Percentiles rank a stretch among this genome's conserved stretches.
These are phyloP conservation scores for Suillus alpinus DNA, from an alignment of 768 basidiomycete genomes.

Conservation along the genomic window DNA sequence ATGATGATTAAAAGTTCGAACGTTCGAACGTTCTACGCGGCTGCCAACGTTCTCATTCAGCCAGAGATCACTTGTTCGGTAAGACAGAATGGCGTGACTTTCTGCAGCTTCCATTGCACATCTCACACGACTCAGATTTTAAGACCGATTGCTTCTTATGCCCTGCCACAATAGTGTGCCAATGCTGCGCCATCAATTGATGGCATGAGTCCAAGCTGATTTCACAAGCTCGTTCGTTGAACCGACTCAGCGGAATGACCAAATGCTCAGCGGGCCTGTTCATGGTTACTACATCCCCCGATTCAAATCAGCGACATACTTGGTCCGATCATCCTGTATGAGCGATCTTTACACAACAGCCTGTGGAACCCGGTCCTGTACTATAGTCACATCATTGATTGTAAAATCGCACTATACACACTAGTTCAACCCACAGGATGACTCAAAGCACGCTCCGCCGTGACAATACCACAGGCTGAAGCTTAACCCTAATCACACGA, in stretches of 20 bases:
- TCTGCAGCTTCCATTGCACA: neutral
- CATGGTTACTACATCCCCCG: neutral
- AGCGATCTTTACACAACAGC: neutral
- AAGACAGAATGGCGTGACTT: neutral
- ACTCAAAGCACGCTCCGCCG: neutral
- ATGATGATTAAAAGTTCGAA: neutral
- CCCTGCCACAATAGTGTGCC: neutral
- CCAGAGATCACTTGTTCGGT: neutral
- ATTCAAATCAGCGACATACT: neutral
- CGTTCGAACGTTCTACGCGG: neutral
- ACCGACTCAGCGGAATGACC: neutral
- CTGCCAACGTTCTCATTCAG: neutral
- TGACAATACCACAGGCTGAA: neutral
- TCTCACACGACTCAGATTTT: neutral
- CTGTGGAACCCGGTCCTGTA: neutral
- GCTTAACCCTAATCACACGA: neutral
- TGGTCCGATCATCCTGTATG: neutral
- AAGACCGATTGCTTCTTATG: neutral
- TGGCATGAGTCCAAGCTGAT: too few species aligned
- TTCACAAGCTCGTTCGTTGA: neutral
- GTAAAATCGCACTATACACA: neutral
- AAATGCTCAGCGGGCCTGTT: neutral
- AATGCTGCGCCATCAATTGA: neutral
- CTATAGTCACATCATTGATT: too few species aligned
- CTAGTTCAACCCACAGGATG: neutral